Percentiles rank a stretch among this genome's conserved stretches.
Conservation (phyloP, 2,329 filamentous ascomycete species). For the Nannizzia gypsea region DNA sequence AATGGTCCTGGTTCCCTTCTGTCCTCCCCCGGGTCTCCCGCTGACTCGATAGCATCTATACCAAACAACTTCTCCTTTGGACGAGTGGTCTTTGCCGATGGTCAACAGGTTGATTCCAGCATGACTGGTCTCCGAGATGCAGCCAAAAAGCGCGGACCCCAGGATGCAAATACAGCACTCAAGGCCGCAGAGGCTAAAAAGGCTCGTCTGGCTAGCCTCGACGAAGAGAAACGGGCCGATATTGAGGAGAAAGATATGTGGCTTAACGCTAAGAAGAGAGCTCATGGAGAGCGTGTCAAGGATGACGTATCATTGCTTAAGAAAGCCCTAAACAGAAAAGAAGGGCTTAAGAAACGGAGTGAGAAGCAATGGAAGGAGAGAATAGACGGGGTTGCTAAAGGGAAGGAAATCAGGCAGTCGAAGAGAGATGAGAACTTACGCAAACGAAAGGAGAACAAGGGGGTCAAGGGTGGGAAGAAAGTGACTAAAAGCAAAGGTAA, state of each 20-base stretch:
- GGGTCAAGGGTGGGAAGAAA: conserved; percentile 38
- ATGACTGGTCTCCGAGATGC: conserved; percentile 51
- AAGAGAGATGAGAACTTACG: conserved; percentile 71
- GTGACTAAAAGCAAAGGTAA: conserved; percentile 39
- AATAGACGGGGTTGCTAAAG: conserved; percentile 58
- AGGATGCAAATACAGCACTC: conserved; percentile 77
- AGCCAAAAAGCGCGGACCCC: conserved; percentile 67
- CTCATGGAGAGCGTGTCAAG: conserved; percentile 76
- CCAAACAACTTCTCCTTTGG: conserved; percentile 76
- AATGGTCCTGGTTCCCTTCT: conserved; percentile 49
- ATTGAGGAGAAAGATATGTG: conserved; percentile 89
- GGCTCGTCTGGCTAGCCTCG: conserved; percentile 61
- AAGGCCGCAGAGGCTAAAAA: conserved; percentile 77
- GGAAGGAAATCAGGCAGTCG: conserved; percentile 66
- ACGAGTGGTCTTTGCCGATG: conserved; percentile 80
- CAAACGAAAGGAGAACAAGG: conserved; percentile 65
- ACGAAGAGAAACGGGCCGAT: conserved; percentile 68
- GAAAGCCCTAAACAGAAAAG: conserved; percentile 90
- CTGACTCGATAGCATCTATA: conserved; percentile 27
- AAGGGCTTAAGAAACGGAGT: conserved; percentile 79
- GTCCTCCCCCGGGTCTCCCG: conserved; percentile 42
- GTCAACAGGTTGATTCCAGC: conserved; percentile 63
- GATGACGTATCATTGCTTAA: conserved; percentile 81
- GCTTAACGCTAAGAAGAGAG: conserved; percentile 79
- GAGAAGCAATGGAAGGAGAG: conserved; percentile 76